A percentile compares a stretch with the other conserved stretches of the same genome.
Conservation (phyloP, 2,329 filamentous ascomycete genomes). For the Ophiostoma sp. region DNA sequence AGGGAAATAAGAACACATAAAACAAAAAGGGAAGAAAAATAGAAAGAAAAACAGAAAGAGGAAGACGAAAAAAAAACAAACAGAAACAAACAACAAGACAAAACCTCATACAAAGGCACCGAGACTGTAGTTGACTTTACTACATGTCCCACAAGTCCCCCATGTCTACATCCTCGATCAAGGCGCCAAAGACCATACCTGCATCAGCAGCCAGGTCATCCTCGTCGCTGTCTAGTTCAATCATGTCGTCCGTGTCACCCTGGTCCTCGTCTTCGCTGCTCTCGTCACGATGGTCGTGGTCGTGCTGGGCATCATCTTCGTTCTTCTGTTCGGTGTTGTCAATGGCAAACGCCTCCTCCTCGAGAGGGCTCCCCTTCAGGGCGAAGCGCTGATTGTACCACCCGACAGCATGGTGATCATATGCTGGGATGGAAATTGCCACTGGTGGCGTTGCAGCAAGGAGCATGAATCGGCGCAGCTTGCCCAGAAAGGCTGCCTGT, state of each 20-base stretch:
- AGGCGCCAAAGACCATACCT: neutral
- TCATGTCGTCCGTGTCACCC: neutral
- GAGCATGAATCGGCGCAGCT: slow-evolving; percentile 20
- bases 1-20: neutral
- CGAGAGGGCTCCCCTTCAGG: neutral
- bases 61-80: neutral
- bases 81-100: no score
- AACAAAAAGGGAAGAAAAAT: neutral
- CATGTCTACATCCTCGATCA: neutral
- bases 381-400: slow-evolving; percentile 6
- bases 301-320: neutral
- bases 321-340: neutral
- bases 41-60: neutral
- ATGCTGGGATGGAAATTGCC: neutral
- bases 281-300: neutral
- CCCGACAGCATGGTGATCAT: neutral
- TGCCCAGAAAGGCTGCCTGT: slow-evolving; percentile 15
- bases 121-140: no score
- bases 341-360: neutral
- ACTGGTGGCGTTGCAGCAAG: slow-evolving; percentile 16
- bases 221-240: neutral
- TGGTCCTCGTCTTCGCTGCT: slow-evolving; percentile 1
- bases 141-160: neutral
- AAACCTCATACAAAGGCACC: no score
- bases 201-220: neutral